phyloP scores from a whole-genome alignment of 495 filamentous ascomycete genomes.

The Evansstolkia leycettana region DNA sequence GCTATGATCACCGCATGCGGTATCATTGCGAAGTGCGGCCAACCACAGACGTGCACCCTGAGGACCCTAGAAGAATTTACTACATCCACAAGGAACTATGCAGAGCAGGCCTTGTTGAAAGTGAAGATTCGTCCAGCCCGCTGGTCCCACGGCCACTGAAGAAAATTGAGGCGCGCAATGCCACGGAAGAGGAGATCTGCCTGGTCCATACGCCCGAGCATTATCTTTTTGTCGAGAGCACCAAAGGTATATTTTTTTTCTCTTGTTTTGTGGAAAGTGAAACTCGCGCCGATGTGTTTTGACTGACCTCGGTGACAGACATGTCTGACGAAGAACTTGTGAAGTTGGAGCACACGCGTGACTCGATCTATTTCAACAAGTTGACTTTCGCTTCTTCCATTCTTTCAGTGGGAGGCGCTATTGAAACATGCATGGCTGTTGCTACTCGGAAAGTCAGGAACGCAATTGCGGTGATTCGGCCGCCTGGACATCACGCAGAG shows the following conservation, averaged over 20 bases:
- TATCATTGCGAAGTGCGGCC: constrained; percentile 73
- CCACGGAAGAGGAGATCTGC: constrained; percentile 63
- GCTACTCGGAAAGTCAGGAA: constrained; percentile 74
- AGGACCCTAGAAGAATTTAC: constrained; percentile 83
- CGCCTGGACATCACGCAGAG: constrained; percentile 93
- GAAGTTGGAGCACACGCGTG: constrained; percentile 48
- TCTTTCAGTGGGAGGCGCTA: constrained; percentile 85
- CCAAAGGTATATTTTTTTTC: constrained; percentile 30
- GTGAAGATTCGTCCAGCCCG: constrained; percentile 32
- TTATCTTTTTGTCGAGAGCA: constrained; percentile 59
- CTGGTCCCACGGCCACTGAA: constrained; percentile 51
- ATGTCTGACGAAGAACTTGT: constrained; percentile 51
- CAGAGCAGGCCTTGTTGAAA: constrained; percentile 59
- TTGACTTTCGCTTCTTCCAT: constrained; percentile 68
- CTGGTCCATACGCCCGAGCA: constrained; percentile 64
- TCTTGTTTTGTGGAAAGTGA: constrained; percentile 1
- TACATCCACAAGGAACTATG: constrained; percentile 81
- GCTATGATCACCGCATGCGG: constrained; percentile 90
- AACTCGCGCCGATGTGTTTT: not conserved
- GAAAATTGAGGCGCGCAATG: constrained; percentile 63
- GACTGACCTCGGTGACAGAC: constrained; percentile 19
- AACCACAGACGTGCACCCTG: constrained; percentile 66
- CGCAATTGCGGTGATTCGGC: constrained; percentile 86
- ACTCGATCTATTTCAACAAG: constrained; percentile 83
- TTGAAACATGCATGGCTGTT: constrained; percentile 84